A percentile compares a stretch with the other conserved stretches of the same genome.
Evolutionary conservation across 2,329 filamentous ascomycete genomes (phyloP).

Genomic region (Cercospora citrullina): DNA sequence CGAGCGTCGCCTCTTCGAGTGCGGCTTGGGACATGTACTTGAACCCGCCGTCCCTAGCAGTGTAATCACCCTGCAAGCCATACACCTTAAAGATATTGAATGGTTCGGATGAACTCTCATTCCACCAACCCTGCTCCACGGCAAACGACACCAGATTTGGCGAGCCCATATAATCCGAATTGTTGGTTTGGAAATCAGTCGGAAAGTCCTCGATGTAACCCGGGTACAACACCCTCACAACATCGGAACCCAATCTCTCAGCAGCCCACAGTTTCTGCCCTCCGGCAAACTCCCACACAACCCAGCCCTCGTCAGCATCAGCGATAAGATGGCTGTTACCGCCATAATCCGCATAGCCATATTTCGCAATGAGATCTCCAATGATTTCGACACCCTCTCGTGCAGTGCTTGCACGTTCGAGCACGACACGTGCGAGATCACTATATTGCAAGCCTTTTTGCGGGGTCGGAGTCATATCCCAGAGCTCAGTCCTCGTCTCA

Average conservation of each 20-base stretch:
- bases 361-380: slow-evolving; percentile 42
- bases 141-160: slow-evolving; percentile 41
- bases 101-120: slow-evolving; percentile 35
- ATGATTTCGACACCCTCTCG: slow-evolving; percentile 48
- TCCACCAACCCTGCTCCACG: slow-evolving; percentile 41
- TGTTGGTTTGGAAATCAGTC: slow-evolving; percentile 34
- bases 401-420: slow-evolving; percentile 45
- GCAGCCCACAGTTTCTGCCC: slow-evolving; percentile 41
- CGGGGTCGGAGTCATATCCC: slow-evolving; percentile 45
- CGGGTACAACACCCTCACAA: slow-evolving; percentile 40
- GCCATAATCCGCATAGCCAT: slow-evolving; percentile 47
- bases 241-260: slow-evolving; percentile 37
- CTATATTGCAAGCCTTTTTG: slow-evolving; percentile 47
- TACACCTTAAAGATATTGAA: slow-evolving; percentile 44
- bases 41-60: slow-evolving; percentile 40
- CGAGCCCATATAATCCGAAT: slow-evolving; percentile 38
- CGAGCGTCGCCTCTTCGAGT: slow-evolving; percentile 40
- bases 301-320: slow-evolving; percentile 42
- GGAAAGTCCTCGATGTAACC: slow-evolving; percentile 43
- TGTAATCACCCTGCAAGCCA: slow-evolving; percentile 36
- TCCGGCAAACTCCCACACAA: slow-evolving; percentile 41
- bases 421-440: slow-evolving; percentile 44
- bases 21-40: slow-evolving; percentile 43
- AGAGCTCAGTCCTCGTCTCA: slow-evolving; percentile 43
- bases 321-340: slow-evolving; percentile 49